Percentiles rank a stretch among this genome's conserved stretches.
Evolutionary conservation across 257 asterid species (phyloP).

Genomic region (Mentha longifolia): DNA sequence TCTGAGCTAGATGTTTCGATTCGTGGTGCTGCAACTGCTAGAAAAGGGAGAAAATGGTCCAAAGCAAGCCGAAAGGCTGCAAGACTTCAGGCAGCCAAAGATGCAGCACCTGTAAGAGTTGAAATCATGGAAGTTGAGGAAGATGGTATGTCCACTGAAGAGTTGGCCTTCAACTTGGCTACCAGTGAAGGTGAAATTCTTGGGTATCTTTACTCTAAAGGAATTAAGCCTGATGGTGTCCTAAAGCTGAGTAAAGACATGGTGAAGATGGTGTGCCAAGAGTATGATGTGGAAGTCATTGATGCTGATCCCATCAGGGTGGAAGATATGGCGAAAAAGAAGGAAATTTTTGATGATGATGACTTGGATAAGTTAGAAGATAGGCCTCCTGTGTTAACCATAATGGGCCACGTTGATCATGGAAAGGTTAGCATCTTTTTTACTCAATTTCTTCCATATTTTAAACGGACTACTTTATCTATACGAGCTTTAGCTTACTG

Average conservation of each 20-base stretch:
- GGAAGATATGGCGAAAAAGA: conserved; percentile 97
- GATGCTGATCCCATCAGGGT: conserved; percentile 71
- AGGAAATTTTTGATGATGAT: conserved; percentile 77
- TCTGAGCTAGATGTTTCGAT: conserved; percentile 69
- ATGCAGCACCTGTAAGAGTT: conserved; percentile 88
- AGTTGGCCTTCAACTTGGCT: conserved; percentile 86
- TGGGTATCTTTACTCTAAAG: conserved; percentile 74
- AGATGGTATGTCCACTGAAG: conserved; percentile 92
- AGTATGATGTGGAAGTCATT: conserved; percentile 87
- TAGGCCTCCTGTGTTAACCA: conserved; percentile 94
- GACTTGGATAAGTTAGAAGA: conserved; percentile 84
- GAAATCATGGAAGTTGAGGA: conserved; percentile 93
- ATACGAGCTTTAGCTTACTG: conserved; percentile 25
- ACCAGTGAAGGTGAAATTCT: conserved; percentile 94
- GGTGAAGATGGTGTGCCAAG: conserved; percentile 96
- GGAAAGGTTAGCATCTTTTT: conserved; percentile 71
- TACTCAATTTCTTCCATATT: conserved; percentile 21
- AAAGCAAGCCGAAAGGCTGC: conserved; percentile 99
- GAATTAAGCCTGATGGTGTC: conserved; percentile 95
- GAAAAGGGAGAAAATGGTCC: conserved; percentile 97
- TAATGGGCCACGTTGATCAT: conserved; percentile 99
- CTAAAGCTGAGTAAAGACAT: conserved; percentile 91
- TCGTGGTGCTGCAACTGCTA: conserved; percentile 67
- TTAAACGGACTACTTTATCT: not conserved
- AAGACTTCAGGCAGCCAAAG: conserved; percentile 85